Base-by-base conservation (phyloP, 148 eudicot species). In the Limonium bicolor region DNA sequence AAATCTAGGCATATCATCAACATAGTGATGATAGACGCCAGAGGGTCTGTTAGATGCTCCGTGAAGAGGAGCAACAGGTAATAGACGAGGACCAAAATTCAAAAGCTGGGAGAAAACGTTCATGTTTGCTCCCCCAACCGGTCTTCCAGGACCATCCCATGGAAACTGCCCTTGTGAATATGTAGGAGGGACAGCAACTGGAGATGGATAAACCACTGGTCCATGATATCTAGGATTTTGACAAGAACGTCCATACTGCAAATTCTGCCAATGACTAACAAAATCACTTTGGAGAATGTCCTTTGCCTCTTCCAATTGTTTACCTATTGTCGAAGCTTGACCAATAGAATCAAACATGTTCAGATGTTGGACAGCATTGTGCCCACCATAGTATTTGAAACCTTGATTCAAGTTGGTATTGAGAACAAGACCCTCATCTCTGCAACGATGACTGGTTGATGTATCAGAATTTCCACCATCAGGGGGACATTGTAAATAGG, bases 271-370 rank as follows among this genome's bases (percentile, higher is more conserved):
- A 51, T 88, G 94, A 65, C 94, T 88, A 39, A 67, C 55, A 60
- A 88, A 74, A 43, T 88, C 94, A 45, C 94, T 74, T 48, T 80
- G 42, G 15, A 88, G 81, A 60, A 87, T 87, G 58, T 87, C 86
- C 38, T 65, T 74, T 4, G 22, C 62, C 36, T 68, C 80, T 46
- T 50, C 66, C 1, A 63, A 36, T 44, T 44, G 48, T 50, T 63
- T 21, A 44, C 25, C 74, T 17, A 45, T 26, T 37, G 63, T 7
- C 55, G 65, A 20, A 12, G 53, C 35, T 35, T 62, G 63, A 42
- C 49, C 52, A 18, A 57, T 50, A 51, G 63, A 53, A 54, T 17
- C 46, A 37, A 55, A 58, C 10, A 61, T 25, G 47, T 33, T 60
- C 14, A 51, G 35, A 46, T 58, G 72, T 50, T 64, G 65, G 25